Evolutionary conservation across 2,329 filamentous ascomycete species (phyloP).

Genomic region (Pochonia chlamydosporia): DNA sequence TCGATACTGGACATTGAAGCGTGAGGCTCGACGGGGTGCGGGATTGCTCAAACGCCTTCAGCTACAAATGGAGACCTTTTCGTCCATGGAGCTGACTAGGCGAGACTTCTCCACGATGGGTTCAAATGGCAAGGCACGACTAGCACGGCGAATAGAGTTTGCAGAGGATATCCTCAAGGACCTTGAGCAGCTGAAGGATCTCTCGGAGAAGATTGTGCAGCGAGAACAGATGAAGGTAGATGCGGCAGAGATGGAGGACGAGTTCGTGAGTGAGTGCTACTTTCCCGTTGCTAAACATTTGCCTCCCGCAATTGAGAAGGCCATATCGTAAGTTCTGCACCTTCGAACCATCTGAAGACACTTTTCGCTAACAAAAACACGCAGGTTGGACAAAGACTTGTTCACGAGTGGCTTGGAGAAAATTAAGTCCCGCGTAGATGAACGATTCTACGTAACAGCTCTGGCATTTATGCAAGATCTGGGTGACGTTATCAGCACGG

Average conservation of each 20-base stretch:
- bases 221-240: conserved; percentile 75
- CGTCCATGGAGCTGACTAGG: conserved; percentile 93
- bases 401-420: conserved; percentile 47
- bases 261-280: conserved; percentile 83
- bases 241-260: conserved; percentile 67
- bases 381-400: conserved; percentile 58
- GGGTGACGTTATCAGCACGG: conserved; percentile 45
- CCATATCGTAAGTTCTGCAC: conserved; percentile 61
- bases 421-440: conserved; percentile 47
- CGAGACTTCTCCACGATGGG: conserved; percentile 97
- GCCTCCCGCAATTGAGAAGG: conserved; percentile 72
- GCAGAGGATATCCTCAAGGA: conserved; percentile 70
- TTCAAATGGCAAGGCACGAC: conserved; percentile 67
- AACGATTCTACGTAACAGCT: conserved; percentile 52
- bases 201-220: conserved; percentile 66
- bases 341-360: not conserved
- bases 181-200: conserved; percentile 65
- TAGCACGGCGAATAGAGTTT: conserved; percentile 83
- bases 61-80: conserved; percentile 91
- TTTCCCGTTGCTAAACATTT: conserved; percentile 80
- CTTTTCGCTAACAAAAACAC: conserved; percentile 24
- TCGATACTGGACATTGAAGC: conserved; percentile 96
- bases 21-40: conserved; percentile 85
- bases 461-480: conserved; percentile 53
- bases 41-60: conserved; percentile 90